Evolutionary conservation across 495 filamentous ascomycete species (phyloP).

Genomic region (Annulohypoxylon bovei): DNA sequence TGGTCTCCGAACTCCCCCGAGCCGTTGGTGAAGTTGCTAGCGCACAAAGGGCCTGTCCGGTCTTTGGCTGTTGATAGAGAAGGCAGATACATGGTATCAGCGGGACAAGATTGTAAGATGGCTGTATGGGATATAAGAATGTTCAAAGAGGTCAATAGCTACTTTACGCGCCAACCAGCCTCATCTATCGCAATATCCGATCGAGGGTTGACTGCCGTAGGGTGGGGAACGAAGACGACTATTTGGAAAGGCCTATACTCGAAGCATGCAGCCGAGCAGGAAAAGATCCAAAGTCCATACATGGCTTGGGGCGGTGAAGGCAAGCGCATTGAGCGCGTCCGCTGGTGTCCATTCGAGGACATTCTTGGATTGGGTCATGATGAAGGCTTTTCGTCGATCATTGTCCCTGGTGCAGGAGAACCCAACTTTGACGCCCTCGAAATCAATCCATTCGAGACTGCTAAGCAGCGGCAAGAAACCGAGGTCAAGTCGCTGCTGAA

Average conservation of each 20-base stretch:
- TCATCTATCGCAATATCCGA: conserved; percentile 88
- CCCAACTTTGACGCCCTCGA: conserved; percentile 96
- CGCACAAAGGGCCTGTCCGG: conserved; percentile 93
- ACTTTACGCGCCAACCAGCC: conserved; percentile 88
- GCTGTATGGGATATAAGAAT: conserved; percentile 95
- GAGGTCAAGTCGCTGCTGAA: conserved; percentile 89
- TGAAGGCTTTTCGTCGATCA: conserved; percentile 85
- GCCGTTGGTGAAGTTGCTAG: conserved; percentile 90
- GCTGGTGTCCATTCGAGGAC: conserved; percentile 97
- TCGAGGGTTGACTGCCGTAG: conserved; percentile 83
- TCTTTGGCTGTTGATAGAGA: conserved; percentile 85
- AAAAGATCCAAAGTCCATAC: conserved; percentile 88
- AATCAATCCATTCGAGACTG: conserved; percentile 95
- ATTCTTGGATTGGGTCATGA: conserved; percentile 85
- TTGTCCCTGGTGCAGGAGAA: conserved; percentile 93
- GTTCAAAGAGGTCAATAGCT: conserved; percentile 90
- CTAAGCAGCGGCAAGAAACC: conserved; percentile 90
- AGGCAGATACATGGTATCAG: conserved; percentile 94
- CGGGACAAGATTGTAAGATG: conserved; percentile 92
- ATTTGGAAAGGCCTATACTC: conserved; percentile 90
- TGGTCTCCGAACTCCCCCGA: conserved; percentile 95
- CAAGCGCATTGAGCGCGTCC: conserved; percentile 77
- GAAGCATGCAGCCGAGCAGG: conserved; percentile 69
- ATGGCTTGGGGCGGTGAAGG: conserved; percentile 93
- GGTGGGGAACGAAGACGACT: conserved; percentile 89